Percentiles rank a stretch among this genome's conserved stretches.
phyloP scores from a whole-genome alignment of 768 basidiomycete genomes.

The Nidularia sp. region DNA sequence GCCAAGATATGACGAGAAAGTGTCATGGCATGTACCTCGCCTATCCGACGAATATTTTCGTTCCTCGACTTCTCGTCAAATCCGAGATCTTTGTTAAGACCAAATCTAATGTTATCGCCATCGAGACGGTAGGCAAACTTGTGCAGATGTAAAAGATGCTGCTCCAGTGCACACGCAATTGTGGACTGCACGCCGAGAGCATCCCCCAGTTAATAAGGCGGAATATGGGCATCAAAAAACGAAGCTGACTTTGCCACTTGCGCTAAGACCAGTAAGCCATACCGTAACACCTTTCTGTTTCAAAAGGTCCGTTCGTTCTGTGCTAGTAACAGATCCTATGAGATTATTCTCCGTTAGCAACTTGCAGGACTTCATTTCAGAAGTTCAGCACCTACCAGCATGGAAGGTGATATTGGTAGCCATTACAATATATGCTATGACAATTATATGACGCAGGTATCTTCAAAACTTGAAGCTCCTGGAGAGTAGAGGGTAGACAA shows the following conservation, averaged over 20 bases:
- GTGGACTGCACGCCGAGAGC: constrained; percentile 62
- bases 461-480: too few relatives aligned
- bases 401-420: constrained; percentile 67
- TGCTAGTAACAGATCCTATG: constrained; percentile 68
- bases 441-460: neutral
- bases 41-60: constrained; percentile 95
- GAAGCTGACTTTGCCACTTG: constrained; percentile 79
- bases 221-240: neutral
- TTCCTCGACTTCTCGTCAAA: constrained; percentile 90
- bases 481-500: too few relatives aligned
- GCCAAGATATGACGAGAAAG: neutral
- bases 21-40: constrained; percentile 59
- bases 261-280: constrained; percentile 96
- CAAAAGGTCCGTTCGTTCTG: constrained; percentile 66
- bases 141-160: constrained; percentile 83
- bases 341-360: too few relatives aligned
- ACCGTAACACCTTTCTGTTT: constrained; percentile 86
- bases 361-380: too few relatives aligned
- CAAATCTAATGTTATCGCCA: constrained; percentile 94
- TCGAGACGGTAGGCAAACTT: constrained; percentile 91
- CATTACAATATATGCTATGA: constrained; percentile 18
- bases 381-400: constrained; percentile 35
- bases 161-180: constrained; percentile 94
- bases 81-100: constrained; percentile 94
- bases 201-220: neutral